Evolutionary conservation across 164 flowering plant species (phyloP), one percentile per base, ranked within the genome.

Genomic region (Chimonanthus salicifolius): DNA sequence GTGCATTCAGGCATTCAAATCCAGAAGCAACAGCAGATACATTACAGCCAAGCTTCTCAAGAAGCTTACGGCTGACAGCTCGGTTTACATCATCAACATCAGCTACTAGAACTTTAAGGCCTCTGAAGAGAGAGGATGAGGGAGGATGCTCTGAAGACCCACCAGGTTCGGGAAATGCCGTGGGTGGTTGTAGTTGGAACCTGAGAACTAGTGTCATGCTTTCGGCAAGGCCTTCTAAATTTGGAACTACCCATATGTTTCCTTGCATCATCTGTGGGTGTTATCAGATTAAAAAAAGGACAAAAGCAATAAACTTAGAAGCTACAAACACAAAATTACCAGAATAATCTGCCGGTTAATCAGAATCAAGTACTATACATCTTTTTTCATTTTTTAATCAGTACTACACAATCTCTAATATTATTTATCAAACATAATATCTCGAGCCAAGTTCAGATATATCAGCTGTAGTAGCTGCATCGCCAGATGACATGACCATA

Each of bases 231-330:
- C 97, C 99, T 50, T 78, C 86, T 48, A 89, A 79, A 73, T 78
- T 83, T 43, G 90, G 89, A n/a, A 83, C 79, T 45, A 83, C 85
- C 95, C 95, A 91, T 50, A 96, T 89, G 78, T 85, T 89, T 48
- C 99, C 99, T 82, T 92, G 98, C 97, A 96, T 96, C 82, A 89
- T 71, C 99, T 96, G 93, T 77, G 68, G 48, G 71, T 16, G 7
- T 2, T 3, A 33, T 18, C 10, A 66, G 16, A 66, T 4, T 6
- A 45, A 15, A 13, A 43, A 18, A 4, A 54, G 5, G 11, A 51
- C 48, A 70, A 47, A 48, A 71, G 15, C 6, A 49, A 69, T 20
- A 6, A 69, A 5, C 6, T 50, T 18, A 69, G 44, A 54, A 54
- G 4, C 60, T 54, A 3, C 9, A 54, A 54, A 9, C 60, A 54